phyloP scores from a whole-genome alignment of 2,329 filamentous ascomycete genomes.

The Aspergillus thermomutatus region DNA sequence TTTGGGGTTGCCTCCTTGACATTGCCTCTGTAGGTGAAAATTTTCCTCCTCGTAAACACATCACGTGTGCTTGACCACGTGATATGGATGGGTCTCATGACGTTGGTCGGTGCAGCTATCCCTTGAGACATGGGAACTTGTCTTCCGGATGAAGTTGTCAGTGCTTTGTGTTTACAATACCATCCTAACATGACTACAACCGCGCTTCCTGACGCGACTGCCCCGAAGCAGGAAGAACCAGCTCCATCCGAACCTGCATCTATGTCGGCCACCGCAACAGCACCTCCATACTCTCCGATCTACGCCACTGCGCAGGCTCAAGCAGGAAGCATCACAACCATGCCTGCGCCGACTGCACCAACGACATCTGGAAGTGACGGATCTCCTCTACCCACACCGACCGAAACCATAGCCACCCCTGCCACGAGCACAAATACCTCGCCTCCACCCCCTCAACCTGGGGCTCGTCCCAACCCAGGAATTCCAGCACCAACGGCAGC shows the following conservation, averaged over 20 bases:
- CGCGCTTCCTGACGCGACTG: background rate
- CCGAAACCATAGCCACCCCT: constrained; percentile 25
- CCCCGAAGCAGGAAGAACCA: background rate
- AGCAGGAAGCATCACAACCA: constrained; percentile 18
- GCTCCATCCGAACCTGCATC: constrained; percentile 6
- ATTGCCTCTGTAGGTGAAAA: background rate
- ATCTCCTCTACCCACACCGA: constrained; percentile 18
- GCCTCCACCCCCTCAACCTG: constrained; percentile 42
- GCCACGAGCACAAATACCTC: constrained; percentile 23
- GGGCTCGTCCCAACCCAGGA: constrained; percentile 20
- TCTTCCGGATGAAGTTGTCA: background rate
- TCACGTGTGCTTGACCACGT: background rate
- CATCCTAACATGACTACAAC: background rate
- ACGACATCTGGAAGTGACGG: background rate
- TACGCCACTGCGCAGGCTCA: constrained; percentile 20
- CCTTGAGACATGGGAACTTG: background rate
- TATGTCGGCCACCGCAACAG: constrained; percentile 22
- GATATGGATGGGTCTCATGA: background rate
- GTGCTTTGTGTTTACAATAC: background rate
- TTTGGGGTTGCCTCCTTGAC: background rate
- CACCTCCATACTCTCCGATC: constrained; percentile 33
- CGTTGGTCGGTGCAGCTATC: background rate
- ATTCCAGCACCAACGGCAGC: background rate
- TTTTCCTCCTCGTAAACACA: background rate
- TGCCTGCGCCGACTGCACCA: constrained; percentile 24